phyloP scores from a whole-genome alignment of 1,139 yeast genomes.

The Martiniozyma asiatica region DNA sequence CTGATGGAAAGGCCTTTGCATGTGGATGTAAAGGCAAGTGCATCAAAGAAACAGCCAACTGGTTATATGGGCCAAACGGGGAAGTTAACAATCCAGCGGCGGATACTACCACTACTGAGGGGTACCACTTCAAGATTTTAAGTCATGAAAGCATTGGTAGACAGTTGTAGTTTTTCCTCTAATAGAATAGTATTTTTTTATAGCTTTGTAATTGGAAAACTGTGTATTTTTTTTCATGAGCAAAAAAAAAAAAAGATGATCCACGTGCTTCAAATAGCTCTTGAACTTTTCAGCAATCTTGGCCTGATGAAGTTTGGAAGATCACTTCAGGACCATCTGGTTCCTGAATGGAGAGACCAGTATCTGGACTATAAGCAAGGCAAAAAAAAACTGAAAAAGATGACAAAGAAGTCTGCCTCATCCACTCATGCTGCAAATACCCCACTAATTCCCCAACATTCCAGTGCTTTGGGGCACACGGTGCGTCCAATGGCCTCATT shows the following conservation, averaged over 20 bases:
- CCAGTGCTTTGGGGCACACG: background rate
- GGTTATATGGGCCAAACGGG: constrained; percentile 28
- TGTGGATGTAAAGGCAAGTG: constrained; percentile 39
- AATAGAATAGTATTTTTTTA: too few relatives aligned
- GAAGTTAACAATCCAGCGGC: constrained; percentile 16
- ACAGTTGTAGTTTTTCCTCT: constrained; percentile 11
- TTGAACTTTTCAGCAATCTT: too few relatives aligned
- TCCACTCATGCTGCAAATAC: constrained; percentile 3
- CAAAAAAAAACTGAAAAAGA: constrained; percentile 43
- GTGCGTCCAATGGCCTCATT: background rate
- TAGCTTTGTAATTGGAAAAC: too few relatives aligned
- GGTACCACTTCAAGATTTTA: constrained; percentile 16
- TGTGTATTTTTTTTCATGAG: too few relatives aligned
- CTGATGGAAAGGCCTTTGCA: constrained; percentile 29
- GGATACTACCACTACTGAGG: constrained; percentile 19
- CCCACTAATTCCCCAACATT: background rate
- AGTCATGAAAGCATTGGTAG: constrained; percentile 19
- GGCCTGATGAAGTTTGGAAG: constrained; percentile 64
- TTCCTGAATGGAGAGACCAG: constrained; percentile 82
- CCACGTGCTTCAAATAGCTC: too few relatives aligned
- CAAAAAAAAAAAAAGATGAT: too few relatives aligned
- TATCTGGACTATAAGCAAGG: constrained; percentile 67
- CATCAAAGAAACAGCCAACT: constrained; percentile 31
- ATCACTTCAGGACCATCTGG: constrained; percentile 44
- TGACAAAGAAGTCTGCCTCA: constrained; percentile 20